Evolutionary conservation across 768 basidiomycete species (phyloP).

Genomic region (Fomitopsis pulvina): DNA sequence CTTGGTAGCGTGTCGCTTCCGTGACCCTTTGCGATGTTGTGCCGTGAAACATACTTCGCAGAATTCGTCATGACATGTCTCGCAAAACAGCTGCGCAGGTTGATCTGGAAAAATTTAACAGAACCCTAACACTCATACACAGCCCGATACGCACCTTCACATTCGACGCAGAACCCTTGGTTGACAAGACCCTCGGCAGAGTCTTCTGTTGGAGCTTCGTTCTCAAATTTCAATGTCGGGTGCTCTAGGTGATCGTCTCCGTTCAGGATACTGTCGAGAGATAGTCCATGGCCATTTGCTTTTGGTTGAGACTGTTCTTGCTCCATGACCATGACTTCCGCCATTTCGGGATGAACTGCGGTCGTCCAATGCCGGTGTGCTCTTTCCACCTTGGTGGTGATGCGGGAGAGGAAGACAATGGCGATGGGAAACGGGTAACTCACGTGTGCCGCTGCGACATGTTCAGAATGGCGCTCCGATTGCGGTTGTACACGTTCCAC

Average conservation of each 20-base stretch:
- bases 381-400: background rate
- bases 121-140: background rate
- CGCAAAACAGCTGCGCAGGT: conserved; percentile 69
- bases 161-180: conserved; percentile 77
- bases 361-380: background rate
- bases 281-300: conserved; percentile 26
- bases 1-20: conserved; percentile 56
- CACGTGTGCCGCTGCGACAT: background rate
- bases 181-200: conserved; percentile 30
- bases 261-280: conserved; percentile 65
- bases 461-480: background rate
- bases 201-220: conserved; percentile 61
- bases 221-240: conserved; percentile 31
- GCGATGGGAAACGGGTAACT: background rate
- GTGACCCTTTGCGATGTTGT: conserved; percentile 76
- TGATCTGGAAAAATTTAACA: conserved; percentile 48
- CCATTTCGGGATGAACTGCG: background rate
- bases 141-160: conserved; percentile 57
- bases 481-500: background rate
- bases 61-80: conserved; percentile 64
- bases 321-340: background rate
- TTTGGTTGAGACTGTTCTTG: background rate
- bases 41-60: conserved; percentile 85
- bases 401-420: background rate
- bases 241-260: conserved; percentile 57